Evolutionary conservation across 257 asterid species (phyloP).

Genomic region (Orobanche coerulescens): DNA sequence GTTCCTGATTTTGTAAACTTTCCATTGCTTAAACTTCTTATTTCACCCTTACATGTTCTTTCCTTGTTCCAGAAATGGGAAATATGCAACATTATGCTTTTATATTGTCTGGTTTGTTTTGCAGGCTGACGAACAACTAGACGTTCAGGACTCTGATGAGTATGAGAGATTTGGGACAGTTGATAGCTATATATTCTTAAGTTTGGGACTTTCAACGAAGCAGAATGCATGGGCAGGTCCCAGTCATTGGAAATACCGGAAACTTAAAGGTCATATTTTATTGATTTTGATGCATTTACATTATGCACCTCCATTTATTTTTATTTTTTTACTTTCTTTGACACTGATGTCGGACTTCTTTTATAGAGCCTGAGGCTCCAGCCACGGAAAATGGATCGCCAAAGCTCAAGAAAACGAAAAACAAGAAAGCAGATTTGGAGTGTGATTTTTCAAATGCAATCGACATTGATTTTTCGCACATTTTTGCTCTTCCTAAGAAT

Average conservation of each 20-base stretch:
- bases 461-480: conserved; percentile 45
- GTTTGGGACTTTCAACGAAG: conserved; percentile 72
- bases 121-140: conserved; percentile 49
- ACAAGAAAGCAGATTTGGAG: conserved; percentile 53
- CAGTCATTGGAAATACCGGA: conserved; percentile 86
- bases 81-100: not conserved
- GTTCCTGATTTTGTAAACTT: conserved; percentile 35
- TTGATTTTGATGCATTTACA: conserved; percentile 19
- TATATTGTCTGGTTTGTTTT: conserved; percentile 21
- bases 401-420: conserved; percentile 52
- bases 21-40: conserved; percentile 13
- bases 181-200: conserved; percentile 60
- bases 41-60: conserved; percentile 2
- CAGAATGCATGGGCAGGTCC: conserved; percentile 99
- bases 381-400: conserved; percentile 49
- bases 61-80: not conserved
- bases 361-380: conserved; percentile 46
- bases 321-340: not conserved
- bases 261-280: conserved; percentile 49
- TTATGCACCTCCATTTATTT: conserved; percentile 5
- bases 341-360: conserved; percentile 21
- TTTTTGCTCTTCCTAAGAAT: conserved; percentile 83
- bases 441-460: conserved; percentile 56
- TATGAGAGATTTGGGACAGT: conserved; percentile 62
- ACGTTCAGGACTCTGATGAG: conserved; percentile 38